Base-by-base conservation (phyloP, 2,329 filamentous ascomycete species). In the Parafenestella ontariensis region DNA sequence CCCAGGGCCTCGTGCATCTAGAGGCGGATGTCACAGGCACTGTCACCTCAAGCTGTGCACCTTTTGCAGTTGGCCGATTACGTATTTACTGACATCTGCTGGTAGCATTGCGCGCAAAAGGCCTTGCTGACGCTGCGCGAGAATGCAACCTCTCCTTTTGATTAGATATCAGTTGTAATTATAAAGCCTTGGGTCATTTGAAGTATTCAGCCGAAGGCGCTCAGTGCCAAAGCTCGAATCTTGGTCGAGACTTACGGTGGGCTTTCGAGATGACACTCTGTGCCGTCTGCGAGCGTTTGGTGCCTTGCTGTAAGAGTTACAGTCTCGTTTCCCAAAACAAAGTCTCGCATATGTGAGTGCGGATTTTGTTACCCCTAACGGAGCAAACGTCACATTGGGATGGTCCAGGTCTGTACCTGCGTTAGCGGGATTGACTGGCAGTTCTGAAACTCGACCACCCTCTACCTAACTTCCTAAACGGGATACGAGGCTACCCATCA, bases 371-470 rank as follows among this genome's bases (percentile, higher is more conserved):
- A 54, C 58, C 59, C 59, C 52, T 42, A 52, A 24, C 72, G 72
- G 71, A 69, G 68, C 60, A 74, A 71, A 65, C 59, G 60, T 63
- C 70, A 39, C 47, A 68, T 74, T 69, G 56, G 72, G 67, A 62
- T 54, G 57, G 60, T 62, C 43, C 45, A 62, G 49, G 37, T 50
- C 58, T 61, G 73, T 74, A 75, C 73, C 73, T 75, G 72, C 73
- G 63, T 70, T 74, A 74, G 73, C 61, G 63, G 61, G 57, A 49
- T 52, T 54, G 55, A 61, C 52, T 58, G 49, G 58, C 59, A 51
- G 46, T 62, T 60, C 68, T 73, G 72, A 74, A 74, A 74, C 71
- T 54, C 65, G 56, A 65, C 54, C 65, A 56, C 54, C 58, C 53
- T 59, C 52, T 56, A 53, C 54, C 55, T 61, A 50, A 61, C 52